phyloP scores from a whole-genome alignment of 1,284 basidiomycete species.

The Heterobasidion irregulare region DNA sequence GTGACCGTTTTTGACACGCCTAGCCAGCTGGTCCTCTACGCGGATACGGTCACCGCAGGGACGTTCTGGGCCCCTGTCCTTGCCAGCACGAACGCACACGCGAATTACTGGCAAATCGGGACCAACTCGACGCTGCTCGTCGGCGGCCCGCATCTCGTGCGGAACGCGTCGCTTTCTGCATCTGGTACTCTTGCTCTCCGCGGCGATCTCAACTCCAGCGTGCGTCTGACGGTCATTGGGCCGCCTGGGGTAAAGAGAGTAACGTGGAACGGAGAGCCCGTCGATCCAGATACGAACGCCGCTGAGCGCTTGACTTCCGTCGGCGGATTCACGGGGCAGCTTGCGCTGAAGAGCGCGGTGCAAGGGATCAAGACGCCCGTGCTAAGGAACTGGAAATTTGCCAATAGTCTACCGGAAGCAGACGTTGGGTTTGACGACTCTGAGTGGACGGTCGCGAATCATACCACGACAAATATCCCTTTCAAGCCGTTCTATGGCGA shows the following conservation, averaged over 20 bases:
- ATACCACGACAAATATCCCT: conserved; percentile 64
- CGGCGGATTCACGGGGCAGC: conserved; percentile 16
- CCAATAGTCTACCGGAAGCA: conserved; percentile 67
- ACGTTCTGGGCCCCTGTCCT: conserved; percentile 48
- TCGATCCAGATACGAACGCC: conserved; percentile 27
- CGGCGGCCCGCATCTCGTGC: conserved; percentile 48
- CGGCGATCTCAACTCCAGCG: conserved; percentile 38
- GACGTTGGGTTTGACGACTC: conserved; percentile 45
- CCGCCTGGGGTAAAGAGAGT: conserved; percentile 40
- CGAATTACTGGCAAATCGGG: conserved; percentile 41
- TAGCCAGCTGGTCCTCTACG: conserved; percentile 56
- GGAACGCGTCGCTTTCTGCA: conserved; percentile 33
- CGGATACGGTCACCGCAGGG: conserved; percentile 52
- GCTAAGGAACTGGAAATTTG: conserved; percentile 59
- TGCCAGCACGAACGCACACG: conserved; percentile 17
- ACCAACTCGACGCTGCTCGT: conserved; percentile 42
- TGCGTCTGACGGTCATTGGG: conserved; percentile 40
- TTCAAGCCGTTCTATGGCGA: conserved; percentile 63
- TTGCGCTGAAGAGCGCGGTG: conserved; percentile 12
- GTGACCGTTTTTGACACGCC: conserved; percentile 58
- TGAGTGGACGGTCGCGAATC: conserved; percentile 56
- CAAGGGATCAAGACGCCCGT: conserved; percentile 21
- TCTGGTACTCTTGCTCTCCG: conserved; percentile 31
- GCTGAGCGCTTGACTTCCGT: conserved; percentile 7
- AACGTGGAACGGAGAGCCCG: conserved; percentile 60